phyloP scores from a whole-genome alignment of 1,284 basidiomycete species.

The Leucoagaricus sp. region DNA sequence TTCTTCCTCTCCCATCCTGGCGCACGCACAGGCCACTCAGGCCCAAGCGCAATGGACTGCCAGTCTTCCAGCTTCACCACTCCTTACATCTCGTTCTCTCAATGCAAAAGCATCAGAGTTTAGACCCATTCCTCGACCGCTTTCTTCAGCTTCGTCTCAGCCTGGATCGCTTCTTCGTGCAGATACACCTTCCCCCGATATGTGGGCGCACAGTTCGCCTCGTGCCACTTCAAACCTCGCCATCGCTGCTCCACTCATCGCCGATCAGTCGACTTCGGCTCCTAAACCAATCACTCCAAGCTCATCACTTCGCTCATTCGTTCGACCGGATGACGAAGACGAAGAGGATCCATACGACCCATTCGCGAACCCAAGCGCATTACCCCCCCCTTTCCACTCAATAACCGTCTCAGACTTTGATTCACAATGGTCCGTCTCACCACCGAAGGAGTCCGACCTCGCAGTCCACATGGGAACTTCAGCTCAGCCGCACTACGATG shows the following conservation, averaged over 20 bases:
- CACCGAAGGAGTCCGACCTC: slow-evolving; percentile 36
- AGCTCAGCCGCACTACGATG: slow-evolving; percentile 33
- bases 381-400: slow-evolving; percentile 57
- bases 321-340: slow-evolving; percentile 56
- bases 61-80: slow-evolving; percentile 65
- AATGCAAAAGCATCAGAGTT: slow-evolving; percentile 61
- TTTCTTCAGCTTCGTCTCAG: slow-evolving; percentile 71
- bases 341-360: slow-evolving; percentile 74
- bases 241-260: slow-evolving; percentile 84
- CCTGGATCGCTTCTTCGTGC: slow-evolving; percentile 62
- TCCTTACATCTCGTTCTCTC: slow-evolving; percentile 58
- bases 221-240: slow-evolving; percentile 82
- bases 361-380: slow-evolving; percentile 49
- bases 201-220: slow-evolving; percentile 77
- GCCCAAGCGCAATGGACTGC: slow-evolving; percentile 62
- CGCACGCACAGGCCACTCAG: slow-evolving; percentile 51
- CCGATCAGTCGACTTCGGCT: slow-evolving; percentile 65
- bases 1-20: slow-evolving; percentile 67
- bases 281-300: slow-evolving; percentile 50
- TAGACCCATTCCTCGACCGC: slow-evolving; percentile 66
- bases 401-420: slow-evolving; percentile 64
- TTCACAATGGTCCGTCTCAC: slow-evolving; percentile 53
- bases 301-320: slow-evolving; percentile 60
- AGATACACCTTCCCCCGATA: slow-evolving; percentile 78
- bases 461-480: slow-evolving; percentile 47